Conservation (phyloP, 1,139 yeast genomes). For the Pichia inconspicua region DNA sequence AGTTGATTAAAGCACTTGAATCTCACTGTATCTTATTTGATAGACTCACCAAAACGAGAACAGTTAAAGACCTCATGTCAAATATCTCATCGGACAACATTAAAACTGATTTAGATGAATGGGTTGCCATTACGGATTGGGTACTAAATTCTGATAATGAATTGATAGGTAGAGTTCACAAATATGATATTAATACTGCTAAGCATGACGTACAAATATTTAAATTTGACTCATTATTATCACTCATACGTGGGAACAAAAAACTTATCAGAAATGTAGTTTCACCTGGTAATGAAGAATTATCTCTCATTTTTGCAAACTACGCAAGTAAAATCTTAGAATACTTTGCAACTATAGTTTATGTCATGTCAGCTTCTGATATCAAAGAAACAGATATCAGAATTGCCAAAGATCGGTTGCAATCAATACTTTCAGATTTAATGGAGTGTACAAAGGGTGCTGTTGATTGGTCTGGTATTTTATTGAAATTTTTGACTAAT, state of each 20-base stretch:
- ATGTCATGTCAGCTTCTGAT: not conserved
- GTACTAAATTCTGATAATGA: conserved; percentile 10
- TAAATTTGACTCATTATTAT: conserved; percentile 59
- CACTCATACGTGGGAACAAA: conserved; percentile 46
- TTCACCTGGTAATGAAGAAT: not conserved
- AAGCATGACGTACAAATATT: conserved; percentile 46
- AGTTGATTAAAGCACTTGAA: conserved; percentile 42
- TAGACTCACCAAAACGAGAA: conserved; percentile 64
- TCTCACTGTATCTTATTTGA: conserved; percentile 70
- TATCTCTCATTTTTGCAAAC: conserved; percentile 31
- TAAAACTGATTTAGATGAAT: conserved; percentile 22
- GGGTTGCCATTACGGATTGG: conserved; percentile 29
- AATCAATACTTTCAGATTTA: conserved; percentile 56
- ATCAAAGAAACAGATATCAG: conserved; percentile 19
- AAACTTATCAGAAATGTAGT: conserved; percentile 12
- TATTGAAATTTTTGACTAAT: conserved; percentile 26
- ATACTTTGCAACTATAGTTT: conserved; percentile 29
- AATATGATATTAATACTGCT: conserved; percentile 28
- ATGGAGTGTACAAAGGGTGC: conserved; percentile 31
- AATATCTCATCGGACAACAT: conserved; percentile 4
- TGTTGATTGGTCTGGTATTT: conserved; percentile 53
- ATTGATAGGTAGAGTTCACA: conserved; percentile 2
- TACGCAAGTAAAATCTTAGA: conserved; percentile 32
- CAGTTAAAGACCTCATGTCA: conserved; percentile 44
- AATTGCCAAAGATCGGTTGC: conserved; percentile 50